A percentile compares a stretch with the other conserved stretches of the same genome.
phyloP scores from a whole-genome alignment of 177 flowering plant genomes.

The Vitis hybrid region DNA sequence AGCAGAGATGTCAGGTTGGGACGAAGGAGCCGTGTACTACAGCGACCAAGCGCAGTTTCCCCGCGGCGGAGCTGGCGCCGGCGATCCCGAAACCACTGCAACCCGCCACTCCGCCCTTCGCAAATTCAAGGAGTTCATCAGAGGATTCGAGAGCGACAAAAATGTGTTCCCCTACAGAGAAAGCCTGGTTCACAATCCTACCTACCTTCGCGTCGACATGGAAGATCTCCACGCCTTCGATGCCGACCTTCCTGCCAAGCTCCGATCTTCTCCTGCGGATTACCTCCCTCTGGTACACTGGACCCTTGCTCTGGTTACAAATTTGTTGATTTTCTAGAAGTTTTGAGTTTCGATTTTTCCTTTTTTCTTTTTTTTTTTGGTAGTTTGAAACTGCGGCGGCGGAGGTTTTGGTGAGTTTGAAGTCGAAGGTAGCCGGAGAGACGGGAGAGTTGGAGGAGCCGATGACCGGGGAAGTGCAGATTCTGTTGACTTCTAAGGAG shows the following conservation, averaged over 20 bases:
- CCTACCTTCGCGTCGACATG: conserved; percentile 59
- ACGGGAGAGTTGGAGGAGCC: conserved; percentile 91
- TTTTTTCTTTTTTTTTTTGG: conserved; percentile 11
- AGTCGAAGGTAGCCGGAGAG: conserved; percentile 71
- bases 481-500: conserved; percentile 78
- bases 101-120: conserved; percentile 64
- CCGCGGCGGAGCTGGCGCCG: conserved; percentile 37
- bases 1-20: conserved; percentile 92
- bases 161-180: conserved; percentile 84
- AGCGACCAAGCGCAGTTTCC: conserved; percentile 98
- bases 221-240: conserved; percentile 81
- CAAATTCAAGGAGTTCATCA: conserved; percentile 89
- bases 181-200: conserved; percentile 69
- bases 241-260: conserved; percentile 60
- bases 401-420: conserved; percentile 71
- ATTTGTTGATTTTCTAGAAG: background rate
- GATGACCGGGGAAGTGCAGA: conserved; percentile 70
- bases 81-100: conserved; percentile 33
- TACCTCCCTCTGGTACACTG: conserved; percentile 72
- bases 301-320: background rate
- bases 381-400: conserved; percentile 95
- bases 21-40: conserved; percentile 92
- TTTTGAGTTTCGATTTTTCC: background rate
- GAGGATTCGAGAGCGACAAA: conserved; percentile 56
- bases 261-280: conserved; percentile 88